Evolutionary conservation across 176 grass and related monocot species (phyloP), one percentile per base, ranked within the genome.

Genomic region (Musa acuminata): DNA sequence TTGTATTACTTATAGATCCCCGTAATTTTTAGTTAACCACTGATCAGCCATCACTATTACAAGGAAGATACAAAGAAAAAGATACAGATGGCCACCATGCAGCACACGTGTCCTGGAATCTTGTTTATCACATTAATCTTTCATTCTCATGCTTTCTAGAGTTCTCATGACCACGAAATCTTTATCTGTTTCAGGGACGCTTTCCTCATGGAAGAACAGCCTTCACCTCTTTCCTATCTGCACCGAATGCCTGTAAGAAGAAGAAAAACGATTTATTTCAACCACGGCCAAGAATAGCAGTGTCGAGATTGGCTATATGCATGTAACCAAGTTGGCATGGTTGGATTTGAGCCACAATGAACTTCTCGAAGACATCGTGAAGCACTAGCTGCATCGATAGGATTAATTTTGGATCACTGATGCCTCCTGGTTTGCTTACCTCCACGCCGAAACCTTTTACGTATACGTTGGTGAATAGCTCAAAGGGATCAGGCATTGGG

Each of bases 381-480:
- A 63, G 8, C n/a, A 43, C 35, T 22, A 25, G n/a, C 13, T 65
- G 63, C 22, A 13, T 2, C 24, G 2, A 70, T 6, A 25, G 25
- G 13, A 70, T 11, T 50, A 17, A 70, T 70, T 51, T 70, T 11
- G 16, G 72, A 79, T 55, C 72, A n/a, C 2, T 43, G 16, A 74
- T 55, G 51, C 51, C 11, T 16, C 21, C 22, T 13, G 11, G 14
- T 75, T 53, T 11, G 71, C 51, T 85, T 84, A 94, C 95, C 95
- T 98, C 86, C 29, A 87, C 72, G 23, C 90, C 95, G 11, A 77
- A 93, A 86, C 84, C 95, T 50, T 98, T 94, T 1, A 86, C 88
- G 63, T 91, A 91, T 5, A 98, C 84, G 53, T 93, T 93, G 27
- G 78, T 98, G 77, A 98, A 98, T 13, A 98, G 86, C 67, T 98